A percentile compares a stretch with the other conserved stretches of the same genome.
Evolutionary conservation across 2,329 filamentous ascomycete species (phyloP).

Genomic region (Microcyclosporella mali): DNA sequence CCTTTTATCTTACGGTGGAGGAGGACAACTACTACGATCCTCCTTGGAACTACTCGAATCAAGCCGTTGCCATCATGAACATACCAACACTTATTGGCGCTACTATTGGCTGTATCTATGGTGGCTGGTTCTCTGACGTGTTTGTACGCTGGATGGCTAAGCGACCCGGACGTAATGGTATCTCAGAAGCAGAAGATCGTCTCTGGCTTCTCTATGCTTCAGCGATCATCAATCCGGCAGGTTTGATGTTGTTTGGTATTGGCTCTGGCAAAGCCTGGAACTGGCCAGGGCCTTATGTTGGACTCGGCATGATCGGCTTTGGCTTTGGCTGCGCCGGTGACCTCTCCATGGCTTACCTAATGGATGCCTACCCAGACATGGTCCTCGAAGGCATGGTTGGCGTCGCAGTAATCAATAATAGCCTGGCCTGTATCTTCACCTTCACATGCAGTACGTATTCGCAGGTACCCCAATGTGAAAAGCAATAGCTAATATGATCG

Average conservation of each 20-base stretch:
- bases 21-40: slow-evolving; percentile 50
- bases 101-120: slow-evolving; percentile 51
- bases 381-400: slow-evolving; percentile 55
- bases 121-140: slow-evolving; percentile 52
- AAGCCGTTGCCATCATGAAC: slow-evolving; percentile 53
- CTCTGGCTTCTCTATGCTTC: slow-evolving; percentile 48
- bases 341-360: slow-evolving; percentile 46
- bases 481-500: background rate
- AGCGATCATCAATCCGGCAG: slow-evolving; percentile 46
- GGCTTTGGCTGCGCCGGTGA: slow-evolving; percentile 56
- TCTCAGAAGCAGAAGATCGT: slow-evolving; percentile 52
- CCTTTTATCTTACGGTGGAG: slow-evolving; percentile 54
- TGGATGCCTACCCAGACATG: slow-evolving; percentile 53
- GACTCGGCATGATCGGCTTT: slow-evolving; percentile 53
- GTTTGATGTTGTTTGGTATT: slow-evolving; percentile 50
- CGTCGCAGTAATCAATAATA: slow-evolving; percentile 53
- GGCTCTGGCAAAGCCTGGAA: slow-evolving; percentile 46
- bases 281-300: slow-evolving; percentile 51
- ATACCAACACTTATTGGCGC: slow-evolving; percentile 51
- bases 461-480: background rate
- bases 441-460: slow-evolving; percentile 34
- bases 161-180: slow-evolving; percentile 41
- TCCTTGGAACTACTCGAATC: slow-evolving; percentile 52
- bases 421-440: slow-evolving; percentile 49
- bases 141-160: slow-evolving; percentile 53